Percentiles rank a stretch among this genome's conserved stretches.
Conservation (phyloP, 2,329 filamentous ascomycete genomes). For the Penicillium sp. region DNA sequence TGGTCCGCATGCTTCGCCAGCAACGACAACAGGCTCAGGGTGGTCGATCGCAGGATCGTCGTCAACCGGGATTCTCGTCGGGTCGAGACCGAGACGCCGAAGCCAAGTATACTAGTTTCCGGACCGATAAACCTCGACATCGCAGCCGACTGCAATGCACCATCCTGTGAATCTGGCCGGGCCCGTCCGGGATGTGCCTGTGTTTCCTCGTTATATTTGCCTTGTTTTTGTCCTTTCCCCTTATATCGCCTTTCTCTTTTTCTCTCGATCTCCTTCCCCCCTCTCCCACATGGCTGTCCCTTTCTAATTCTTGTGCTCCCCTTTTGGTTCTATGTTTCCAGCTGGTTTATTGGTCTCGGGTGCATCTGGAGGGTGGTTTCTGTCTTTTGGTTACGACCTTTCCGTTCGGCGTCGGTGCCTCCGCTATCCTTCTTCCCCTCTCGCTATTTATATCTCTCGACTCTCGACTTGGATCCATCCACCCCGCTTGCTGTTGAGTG, state of each 20-base stretch:
- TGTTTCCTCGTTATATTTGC: constrained; percentile 6
- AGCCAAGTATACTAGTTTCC: constrained; percentile 46
- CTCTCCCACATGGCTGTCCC: not conserved
- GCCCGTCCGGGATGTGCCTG: constrained; percentile 16
- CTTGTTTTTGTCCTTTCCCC: constrained; percentile 11
- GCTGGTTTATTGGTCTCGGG: constrained; percentile 25
- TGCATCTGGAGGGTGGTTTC: constrained; percentile 34
- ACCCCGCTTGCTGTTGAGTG: not conserved
- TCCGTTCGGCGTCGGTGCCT: constrained; percentile 28
- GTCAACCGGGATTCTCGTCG: constrained; percentile 38
- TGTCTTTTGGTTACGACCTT: constrained; percentile 31
- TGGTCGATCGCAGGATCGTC: constrained; percentile 40
- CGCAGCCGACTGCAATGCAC: constrained; percentile 42
- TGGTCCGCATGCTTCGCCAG: constrained; percentile 85
- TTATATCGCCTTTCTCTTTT: constrained; percentile 9
- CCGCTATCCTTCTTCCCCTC: not conserved
- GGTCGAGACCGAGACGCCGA: constrained; percentile 43
- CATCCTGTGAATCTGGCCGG: constrained; percentile 39
- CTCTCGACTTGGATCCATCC: not conserved
- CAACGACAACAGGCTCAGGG: constrained; percentile 66
- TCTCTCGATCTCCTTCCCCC: not conserved
- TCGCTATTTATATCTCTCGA: too few species aligned
- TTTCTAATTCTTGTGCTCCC: constrained; percentile 3
- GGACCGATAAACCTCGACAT: constrained; percentile 44
- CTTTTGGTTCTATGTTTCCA: constrained; percentile 6